These are phyloP conservation scores for Oligophagozyma castellii DNA, from an alignment of 1,139 yeast genomes.

Conservation along the genomic window DNA sequence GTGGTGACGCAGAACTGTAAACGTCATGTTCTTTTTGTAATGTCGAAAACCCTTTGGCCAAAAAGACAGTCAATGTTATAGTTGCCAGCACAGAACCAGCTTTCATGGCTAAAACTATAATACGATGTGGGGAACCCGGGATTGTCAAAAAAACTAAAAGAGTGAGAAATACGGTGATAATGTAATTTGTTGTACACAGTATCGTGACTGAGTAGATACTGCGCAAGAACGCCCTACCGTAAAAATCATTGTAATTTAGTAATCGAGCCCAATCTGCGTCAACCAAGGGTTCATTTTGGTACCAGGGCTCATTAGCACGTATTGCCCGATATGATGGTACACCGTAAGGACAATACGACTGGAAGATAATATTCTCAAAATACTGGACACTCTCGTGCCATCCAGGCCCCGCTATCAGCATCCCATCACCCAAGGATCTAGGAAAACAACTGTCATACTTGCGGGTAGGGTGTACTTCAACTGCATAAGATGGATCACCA, in stretches of 20 bases:
- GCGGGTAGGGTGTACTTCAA: too few species aligned
- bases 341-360: slow-evolving; percentile 17
- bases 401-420: slow-evolving; percentile 9
- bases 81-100: slow-evolving; percentile 37
- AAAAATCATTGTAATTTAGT: slow-evolving; percentile 7
- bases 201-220: slow-evolving; percentile 49
- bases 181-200: slow-evolving; percentile 53
- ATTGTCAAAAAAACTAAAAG: slow-evolving; percentile 45
- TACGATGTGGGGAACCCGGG: slow-evolving; percentile 21
- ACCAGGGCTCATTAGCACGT: neutral
- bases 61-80: slow-evolving; percentile 38
- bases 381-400: slow-evolving; percentile 6
- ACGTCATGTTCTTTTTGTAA: slow-evolving; percentile 34
- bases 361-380: slow-evolving; percentile 11
- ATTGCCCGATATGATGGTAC: slow-evolving; percentile 22
- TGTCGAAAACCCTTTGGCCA: slow-evolving; percentile 35
- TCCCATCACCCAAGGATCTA: slow-evolving; percentile 14
- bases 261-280: slow-evolving; percentile 21
- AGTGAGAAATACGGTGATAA: slow-evolving; percentile 51
- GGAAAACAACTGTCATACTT: slow-evolving; percentile 13
- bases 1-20: slow-evolving; percentile 37
- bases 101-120: slow-evolving; percentile 33
- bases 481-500: too few species aligned
- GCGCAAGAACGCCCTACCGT: slow-evolving; percentile 36
- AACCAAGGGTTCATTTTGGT: slow-evolving; percentile 2